Evolutionary conservation across 1,284 basidiomycete species (phyloP), one percentile per base, ranked within the genome.

Genomic region (Dichomitus squalens): DNA sequence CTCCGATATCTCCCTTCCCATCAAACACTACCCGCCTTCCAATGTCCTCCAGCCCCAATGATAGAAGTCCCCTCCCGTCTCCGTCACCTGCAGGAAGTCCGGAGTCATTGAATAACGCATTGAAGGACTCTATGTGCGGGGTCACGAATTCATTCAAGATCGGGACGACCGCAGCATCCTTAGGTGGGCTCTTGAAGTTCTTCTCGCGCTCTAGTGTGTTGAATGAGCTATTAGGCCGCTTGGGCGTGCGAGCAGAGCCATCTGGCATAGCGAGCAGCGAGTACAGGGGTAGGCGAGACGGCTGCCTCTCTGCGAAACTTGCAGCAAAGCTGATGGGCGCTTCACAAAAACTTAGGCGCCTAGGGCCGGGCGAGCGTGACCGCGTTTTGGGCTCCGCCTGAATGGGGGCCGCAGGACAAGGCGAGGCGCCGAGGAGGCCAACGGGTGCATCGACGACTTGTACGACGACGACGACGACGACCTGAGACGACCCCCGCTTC

Each of bases 111-210:
- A 97, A 94, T 31, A 99, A 82, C 11, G 95, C 90, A 73, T 99
- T 97, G 82, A 99, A 99, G 41, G 93, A 95, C 74, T 98, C 92
- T 62, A 99, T 86, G 72, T 98, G 96, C 9, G 97, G 97, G 29
- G 86, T 81, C 55, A 98, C 93, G 66, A 99, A 93, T 75, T 97
- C 93, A 66, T 96, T 94, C 55, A 99, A 82, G 55, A 93, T 92
- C 16, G 88, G 87, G 57, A 93, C 87, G 16, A 88, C 86, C 36
- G 90, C 84, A 20, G 84, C 84, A 47, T 84, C 75, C 64, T 80
- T 79, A 18, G 90, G 82, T 0, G 97, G 97, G 57, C 88, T 81
- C 71, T 85, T 83, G 77, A 98, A 98, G 4, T 82, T 76, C 11
- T 87, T 79, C 76, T 98, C 95, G 56, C 95, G 86, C 40, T 82